Base-by-base conservation (phyloP, 1,139 yeast species). In the Zygosaccharomyces sapae region DNA sequence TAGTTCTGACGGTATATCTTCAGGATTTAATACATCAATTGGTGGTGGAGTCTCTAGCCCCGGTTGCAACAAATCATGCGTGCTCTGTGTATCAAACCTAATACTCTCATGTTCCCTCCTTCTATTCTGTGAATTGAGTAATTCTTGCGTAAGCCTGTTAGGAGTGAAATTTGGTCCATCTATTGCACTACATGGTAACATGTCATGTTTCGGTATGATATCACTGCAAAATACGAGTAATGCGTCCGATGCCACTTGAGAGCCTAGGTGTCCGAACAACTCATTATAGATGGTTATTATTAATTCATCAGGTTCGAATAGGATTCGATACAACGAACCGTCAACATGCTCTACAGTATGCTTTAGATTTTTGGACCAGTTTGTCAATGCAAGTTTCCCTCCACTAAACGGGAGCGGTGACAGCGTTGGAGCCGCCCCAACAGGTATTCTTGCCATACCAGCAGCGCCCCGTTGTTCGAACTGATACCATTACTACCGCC, bases 221-320 rank as follows among this genome's bases (percentile, higher is more conserved):
- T 50, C 48, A 33, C 44, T 49, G 18, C 57, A 56, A 44, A 61
- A 60, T 5, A 63, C 51, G 6, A 57, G 38, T 30, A 63, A 39
- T 2, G 67, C 57, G 29, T 61, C 60, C 7, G 57, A 46, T 6
- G 61, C 52, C 20, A 45, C 44, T 46, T 62, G 66, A 24, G 54
- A 38, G n/a, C 59, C 58, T 20, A 56, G 39, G 5, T 57, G 48
- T 1, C 62, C 65, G 45, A 54, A 63, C 20, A 62, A 36, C 27
- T 49, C 55, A 18, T 39, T 47, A 44, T 59, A 58, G 22, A 63
- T 54, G 38, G 55, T 56, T 18, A 51, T 49, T 1, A 61, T 53
- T 25, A 56, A 47, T 47, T 59, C 62, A 41, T 63, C 66, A 2
- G 67, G 65, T 24, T 55, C 55, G 40, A 63, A 59, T 7, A 55